Percentiles rank a stretch among this genome's conserved stretches.
Conservation (phyloP, 2,329 filamentous ascomycete genomes). For the Aspergillus glaucus region DNA sequence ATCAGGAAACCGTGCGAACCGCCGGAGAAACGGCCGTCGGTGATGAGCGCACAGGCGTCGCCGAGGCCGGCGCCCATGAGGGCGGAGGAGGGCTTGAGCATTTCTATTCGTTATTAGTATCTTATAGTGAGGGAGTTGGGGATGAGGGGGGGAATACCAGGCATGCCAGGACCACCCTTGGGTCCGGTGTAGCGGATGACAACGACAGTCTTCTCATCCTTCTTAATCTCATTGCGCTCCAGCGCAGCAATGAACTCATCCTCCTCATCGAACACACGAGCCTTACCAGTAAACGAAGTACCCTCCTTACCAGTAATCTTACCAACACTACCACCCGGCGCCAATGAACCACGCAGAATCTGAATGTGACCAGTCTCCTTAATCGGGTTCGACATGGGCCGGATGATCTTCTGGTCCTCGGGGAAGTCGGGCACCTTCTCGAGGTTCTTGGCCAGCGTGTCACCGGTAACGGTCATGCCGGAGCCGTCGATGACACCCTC, state of each 20-base stretch:
- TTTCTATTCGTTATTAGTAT: constrained; percentile 58
- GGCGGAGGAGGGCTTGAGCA: constrained; percentile 65
- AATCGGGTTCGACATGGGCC: constrained; percentile 62
- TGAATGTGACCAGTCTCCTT: constrained; percentile 66
- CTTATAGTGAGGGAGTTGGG: constrained; percentile 24
- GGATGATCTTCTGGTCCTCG: constrained; percentile 62
- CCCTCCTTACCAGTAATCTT: constrained; percentile 76
- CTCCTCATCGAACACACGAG: constrained; percentile 64
- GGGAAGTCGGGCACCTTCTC: constrained; percentile 59
- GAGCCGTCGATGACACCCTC: constrained; percentile 54
- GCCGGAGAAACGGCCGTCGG: constrained; percentile 58
- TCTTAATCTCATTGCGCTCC: constrained; percentile 62
- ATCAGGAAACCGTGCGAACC: constrained; percentile 83
- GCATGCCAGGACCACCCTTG: constrained; percentile 69
- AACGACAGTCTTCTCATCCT: constrained; percentile 70
- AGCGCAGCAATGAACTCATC: constrained; percentile 63
- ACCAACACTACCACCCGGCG: constrained; percentile 63
- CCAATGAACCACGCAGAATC: constrained; percentile 63
- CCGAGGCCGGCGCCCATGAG: constrained; percentile 70
- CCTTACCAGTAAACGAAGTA: constrained; percentile 60
- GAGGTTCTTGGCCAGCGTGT: constrained; percentile 54
- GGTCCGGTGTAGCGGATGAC: constrained; percentile 70
- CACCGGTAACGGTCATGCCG: constrained; percentile 56
- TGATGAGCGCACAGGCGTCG: constrained; percentile 64
- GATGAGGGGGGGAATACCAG: constrained; percentile 17